Base-by-base conservation (phyloP, 2,329 filamentous ascomycete genomes). In the Penicillium olsonii region DNA sequence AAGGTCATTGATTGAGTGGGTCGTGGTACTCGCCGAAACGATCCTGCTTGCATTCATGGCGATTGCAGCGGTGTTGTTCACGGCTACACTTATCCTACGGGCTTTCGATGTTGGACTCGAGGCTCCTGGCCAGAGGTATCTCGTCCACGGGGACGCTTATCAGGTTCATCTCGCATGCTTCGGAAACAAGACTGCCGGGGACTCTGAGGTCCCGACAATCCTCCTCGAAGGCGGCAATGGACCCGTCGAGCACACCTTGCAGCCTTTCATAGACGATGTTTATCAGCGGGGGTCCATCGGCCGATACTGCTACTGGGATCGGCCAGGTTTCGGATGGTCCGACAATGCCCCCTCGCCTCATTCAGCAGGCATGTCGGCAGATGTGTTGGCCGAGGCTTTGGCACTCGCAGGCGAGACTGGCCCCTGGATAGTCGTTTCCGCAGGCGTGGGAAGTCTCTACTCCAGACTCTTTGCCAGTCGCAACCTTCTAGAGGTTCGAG, bases 281-380 rank as follows among this genome's bases (percentile, higher is more conserved):
- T 77, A 91, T 56, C 78, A 84, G 56, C 94, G 94, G 62, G 89
- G 90, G 33, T 88, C 87, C 38, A 94, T 99, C 61, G 77, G 79
- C 48, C 85, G 92, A 52, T 97, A 95, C 75, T 99, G 94, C 78
- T 96, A 96, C 71, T 92, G 90, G 67, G 94, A 99, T 68, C 87
- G 94, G 18, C 94, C 94, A 1, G 94, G 94, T 1, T 82, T 92
- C 48, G 92, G 82, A 6, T 96, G 90, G 85, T 84, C 84, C 39
- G 94, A 99, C 71, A 92, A 94, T 47, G 91, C 92, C 0, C 94
- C 94, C 2, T 96, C 92, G 5, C 94, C 94, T 0, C 86, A 96
- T 61, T 95, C 90, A 5, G 92, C 90, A 4, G 91, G 92, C 37
- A 96, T 96, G 83, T 87, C 88, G n/a, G 86, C 89, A 5, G 91